Evolutionary conservation across 345 rosid species (phyloP), one percentile per base, ranked within the genome.

Genomic region (Carallia pectinifolia): DNA sequence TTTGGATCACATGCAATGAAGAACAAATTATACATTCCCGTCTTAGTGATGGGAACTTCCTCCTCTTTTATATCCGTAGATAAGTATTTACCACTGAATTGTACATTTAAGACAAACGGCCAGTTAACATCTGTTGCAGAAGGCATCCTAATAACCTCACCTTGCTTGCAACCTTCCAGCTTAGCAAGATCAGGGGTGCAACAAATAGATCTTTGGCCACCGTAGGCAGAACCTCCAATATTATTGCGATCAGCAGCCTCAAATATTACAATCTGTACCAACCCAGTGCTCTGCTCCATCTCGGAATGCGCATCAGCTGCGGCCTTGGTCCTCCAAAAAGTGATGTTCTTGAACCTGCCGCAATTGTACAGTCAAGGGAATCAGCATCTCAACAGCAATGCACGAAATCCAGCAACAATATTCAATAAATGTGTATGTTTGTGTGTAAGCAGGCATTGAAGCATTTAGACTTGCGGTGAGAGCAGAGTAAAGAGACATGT

Each of bases 211-310:
- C 99, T 88, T 67, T 95, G 99, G 47, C 99, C 98, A 8, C 99
- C 99, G 76, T 92, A 95, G 62, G 98, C 99, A 58, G 99, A 95
- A 76, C 99, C 99, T 58, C 99, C 99, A 52, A 95, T 95, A 69
- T 81, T 85, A 80, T 95, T 87, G 17, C 98, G 87, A 80, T 95
- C 97, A 47, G 95, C 92, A 29, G 91, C 97, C 85, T 95, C 99
- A 67, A 95, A 95, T 62, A 95, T 77, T 60, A 95, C 91, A 44
- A 87, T 92, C 70, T 95, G 98, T 56, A 92, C 82, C 80, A 86
- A 75, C 33, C 96, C 94, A 1, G 83, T 81, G 55, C 72, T 78
- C 37, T 74, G 88, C 53, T 84, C 85, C 71, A 62, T 77, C 1
- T 71, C 77, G 7, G 81, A 78, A 72, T 81, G 85, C 71, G 80